These are phyloP conservation scores for Solanum ossicruentum DNA, from an alignment of 257 asterid species.

Conservation along the genomic window DNA sequence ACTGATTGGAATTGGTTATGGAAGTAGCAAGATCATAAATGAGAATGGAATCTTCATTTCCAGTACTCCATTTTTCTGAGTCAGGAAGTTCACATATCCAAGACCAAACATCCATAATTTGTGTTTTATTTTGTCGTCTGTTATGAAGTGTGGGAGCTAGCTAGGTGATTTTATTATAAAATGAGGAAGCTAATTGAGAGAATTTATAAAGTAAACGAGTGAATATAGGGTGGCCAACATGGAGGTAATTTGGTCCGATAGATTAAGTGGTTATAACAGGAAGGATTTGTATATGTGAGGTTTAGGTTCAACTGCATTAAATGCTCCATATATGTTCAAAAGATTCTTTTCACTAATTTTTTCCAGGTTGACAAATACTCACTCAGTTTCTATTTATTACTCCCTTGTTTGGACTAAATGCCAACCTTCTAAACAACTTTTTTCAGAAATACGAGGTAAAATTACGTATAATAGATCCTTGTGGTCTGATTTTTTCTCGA, in stretches of 20 bases:
- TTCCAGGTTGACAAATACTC: too few species aligned
- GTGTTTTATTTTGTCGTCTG: not conserved
- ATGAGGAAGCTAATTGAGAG: not conserved
- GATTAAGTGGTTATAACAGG: conserved; percentile 11
- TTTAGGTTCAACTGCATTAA: conserved; percentile 2
- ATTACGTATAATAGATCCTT: too few species aligned
- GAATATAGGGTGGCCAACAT: conserved; percentile 37
- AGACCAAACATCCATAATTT: conserved; percentile 68
- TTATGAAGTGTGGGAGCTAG: too few species aligned
- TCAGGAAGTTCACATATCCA: conserved; percentile 73
- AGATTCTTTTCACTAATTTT: not conserved
- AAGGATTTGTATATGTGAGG: conserved; percentile 9
- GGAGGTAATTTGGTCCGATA: conserved; percentile 38
- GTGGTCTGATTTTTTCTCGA: fast-evolving
- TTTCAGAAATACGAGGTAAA: too few species aligned
- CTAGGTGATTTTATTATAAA: too few species aligned
- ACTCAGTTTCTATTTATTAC: too few species aligned
- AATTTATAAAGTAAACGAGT: conserved; percentile 35
- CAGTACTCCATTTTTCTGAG: conserved; percentile 30
- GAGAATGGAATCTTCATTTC: conserved; percentile 13
- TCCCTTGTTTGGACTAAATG: too few species aligned
- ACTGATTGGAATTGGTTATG: not conserved
- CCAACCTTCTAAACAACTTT: too few species aligned
- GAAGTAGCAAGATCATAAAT: conserved; percentile 34
- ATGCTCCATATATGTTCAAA: not conserved